Conservation (phyloP, 2,329 filamentous ascomycete genomes). For the Apiospora koreana region DNA sequence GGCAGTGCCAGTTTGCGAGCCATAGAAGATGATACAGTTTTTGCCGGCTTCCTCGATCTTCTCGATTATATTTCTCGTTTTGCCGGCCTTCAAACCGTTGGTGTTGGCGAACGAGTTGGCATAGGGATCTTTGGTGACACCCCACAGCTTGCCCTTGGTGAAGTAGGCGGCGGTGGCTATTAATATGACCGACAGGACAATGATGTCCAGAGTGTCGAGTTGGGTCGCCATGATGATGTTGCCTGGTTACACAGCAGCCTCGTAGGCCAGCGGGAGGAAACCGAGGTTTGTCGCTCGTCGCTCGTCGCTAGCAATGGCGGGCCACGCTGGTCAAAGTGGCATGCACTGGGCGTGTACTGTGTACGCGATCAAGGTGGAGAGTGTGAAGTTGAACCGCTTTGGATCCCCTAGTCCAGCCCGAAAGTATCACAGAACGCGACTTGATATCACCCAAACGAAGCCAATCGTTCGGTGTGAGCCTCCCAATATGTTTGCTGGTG, state of each 20-base stretch:
- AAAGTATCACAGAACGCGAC: background rate
- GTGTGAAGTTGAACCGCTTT: background rate
- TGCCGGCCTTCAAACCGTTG: conserved; percentile 72
- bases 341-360: conserved; percentile 7
- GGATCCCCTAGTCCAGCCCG: background rate
- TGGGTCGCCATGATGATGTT: conserved; percentile 70
- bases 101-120: conserved; percentile 71
- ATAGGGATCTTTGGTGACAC: conserved; percentile 84
- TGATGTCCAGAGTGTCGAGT: conserved; percentile 91
- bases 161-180: conserved; percentile 92
- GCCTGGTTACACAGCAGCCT: background rate
- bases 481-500: background rate
- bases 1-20: conserved; percentile 95
- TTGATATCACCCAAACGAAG: conserved; percentile 4
- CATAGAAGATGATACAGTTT: conserved; percentile 98
- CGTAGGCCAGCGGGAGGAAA: background rate
- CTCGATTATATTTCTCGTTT: conserved; percentile 89
- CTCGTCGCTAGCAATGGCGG: background rate
- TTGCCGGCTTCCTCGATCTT: conserved; percentile 95
- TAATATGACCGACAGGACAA: conserved; percentile 85
- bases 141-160: conserved; percentile 96
- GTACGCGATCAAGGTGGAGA: background rate
- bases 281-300: no score
- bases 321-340: conserved; percentile 1
- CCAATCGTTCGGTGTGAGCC: conserved; percentile 6